A percentile compares a stretch with the other conserved stretches of the same genome.
These are phyloP conservation scores for Pulveroboletus sp. DNA, from an alignment of 768 basidiomycete species.

Conservation along the genomic window DNA sequence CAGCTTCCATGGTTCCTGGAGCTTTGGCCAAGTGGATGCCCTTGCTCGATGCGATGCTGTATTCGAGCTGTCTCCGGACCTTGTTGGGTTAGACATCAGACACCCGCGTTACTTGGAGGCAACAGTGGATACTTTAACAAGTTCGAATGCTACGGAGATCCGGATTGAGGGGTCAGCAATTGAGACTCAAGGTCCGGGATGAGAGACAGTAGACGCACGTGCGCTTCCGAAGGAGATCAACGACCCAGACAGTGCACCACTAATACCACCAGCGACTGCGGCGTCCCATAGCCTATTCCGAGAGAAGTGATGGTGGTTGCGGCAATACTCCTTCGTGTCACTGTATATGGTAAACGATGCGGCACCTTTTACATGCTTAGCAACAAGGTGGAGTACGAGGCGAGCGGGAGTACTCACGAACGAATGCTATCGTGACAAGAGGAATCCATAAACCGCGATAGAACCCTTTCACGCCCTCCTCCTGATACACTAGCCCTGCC, in stretches of 20 bases:
- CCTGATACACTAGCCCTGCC: slow-evolving; percentile 69
- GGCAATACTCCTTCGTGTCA: slow-evolving; percentile 71
- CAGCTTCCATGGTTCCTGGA: slow-evolving; percentile 74
- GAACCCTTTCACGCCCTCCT: slow-evolving; percentile 86
- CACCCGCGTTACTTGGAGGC: background rate
- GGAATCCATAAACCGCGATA: slow-evolving; percentile 91
- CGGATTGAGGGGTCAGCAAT: slow-evolving; percentile 7
- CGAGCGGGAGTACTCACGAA: slow-evolving; percentile 62
- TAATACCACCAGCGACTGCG: slow-evolving; percentile 72
- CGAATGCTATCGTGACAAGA: slow-evolving; percentile 91
- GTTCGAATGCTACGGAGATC: slow-evolving; percentile 68
- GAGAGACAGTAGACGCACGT: slow-evolving; percentile 51
- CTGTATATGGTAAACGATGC: slow-evolving; percentile 91
- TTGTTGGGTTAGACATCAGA: slow-evolving; percentile 31
- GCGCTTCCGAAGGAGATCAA: slow-evolving; percentile 86
- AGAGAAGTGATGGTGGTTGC: slow-evolving; percentile 53
- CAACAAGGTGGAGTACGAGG: slow-evolving; percentile 1
- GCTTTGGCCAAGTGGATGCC: slow-evolving; percentile 68
- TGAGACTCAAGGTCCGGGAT: slow-evolving; percentile 19
- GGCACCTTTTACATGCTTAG: slow-evolving; percentile 51
- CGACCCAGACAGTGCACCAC: slow-evolving; percentile 85
- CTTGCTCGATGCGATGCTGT: slow-evolving; percentile 79
- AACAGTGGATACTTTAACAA: slow-evolving; percentile 71
- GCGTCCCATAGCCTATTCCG: slow-evolving; percentile 62
- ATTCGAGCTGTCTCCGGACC: slow-evolving; percentile 91